Conservation (phyloP, 1,284 basidiomycete species). For the Puccinia coronata region DNA sequence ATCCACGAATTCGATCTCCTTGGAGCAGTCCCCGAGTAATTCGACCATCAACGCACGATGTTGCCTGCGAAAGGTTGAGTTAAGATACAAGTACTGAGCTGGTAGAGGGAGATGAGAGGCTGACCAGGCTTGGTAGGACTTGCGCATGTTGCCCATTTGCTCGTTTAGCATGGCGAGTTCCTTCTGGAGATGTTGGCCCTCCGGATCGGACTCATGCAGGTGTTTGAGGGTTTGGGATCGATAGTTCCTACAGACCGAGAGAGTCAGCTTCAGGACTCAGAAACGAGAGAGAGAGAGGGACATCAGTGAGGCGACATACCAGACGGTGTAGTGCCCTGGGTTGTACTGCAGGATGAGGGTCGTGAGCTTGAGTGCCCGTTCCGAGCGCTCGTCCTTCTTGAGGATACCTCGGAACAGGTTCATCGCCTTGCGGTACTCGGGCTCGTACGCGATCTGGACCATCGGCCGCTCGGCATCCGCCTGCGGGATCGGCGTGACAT, state of each 20-base stretch:
- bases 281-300: constrained; percentile 54
- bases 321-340: constrained; percentile 90
- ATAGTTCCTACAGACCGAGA: constrained; percentile 72
- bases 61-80: constrained; percentile 63
- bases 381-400: constrained; percentile 72
- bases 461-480: constrained; percentile 71
- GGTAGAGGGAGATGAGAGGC: constrained; percentile 50
- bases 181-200: constrained; percentile 65
- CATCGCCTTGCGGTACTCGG: constrained; percentile 75
- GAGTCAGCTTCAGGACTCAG: background rate
- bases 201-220: constrained; percentile 62
- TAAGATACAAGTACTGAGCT: background rate
- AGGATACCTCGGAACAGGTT: constrained; percentile 84
- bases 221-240: constrained; percentile 76
- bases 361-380: constrained; percentile 78
- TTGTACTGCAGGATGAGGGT: constrained; percentile 81
- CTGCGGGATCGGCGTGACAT: constrained; percentile 76
- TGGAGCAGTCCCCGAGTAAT: constrained; percentile 62
- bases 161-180: constrained; percentile 82
- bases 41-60: constrained; percentile 76
- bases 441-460: constrained; percentile 20
- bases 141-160: constrained; percentile 76
- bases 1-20: constrained; percentile 77
- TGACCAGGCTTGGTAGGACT: constrained; percentile 91
- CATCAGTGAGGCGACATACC: constrained; percentile 65